Conservation (phyloP, 805 yeast genomes). For the Tetrapisispora arboricola region DNA sequence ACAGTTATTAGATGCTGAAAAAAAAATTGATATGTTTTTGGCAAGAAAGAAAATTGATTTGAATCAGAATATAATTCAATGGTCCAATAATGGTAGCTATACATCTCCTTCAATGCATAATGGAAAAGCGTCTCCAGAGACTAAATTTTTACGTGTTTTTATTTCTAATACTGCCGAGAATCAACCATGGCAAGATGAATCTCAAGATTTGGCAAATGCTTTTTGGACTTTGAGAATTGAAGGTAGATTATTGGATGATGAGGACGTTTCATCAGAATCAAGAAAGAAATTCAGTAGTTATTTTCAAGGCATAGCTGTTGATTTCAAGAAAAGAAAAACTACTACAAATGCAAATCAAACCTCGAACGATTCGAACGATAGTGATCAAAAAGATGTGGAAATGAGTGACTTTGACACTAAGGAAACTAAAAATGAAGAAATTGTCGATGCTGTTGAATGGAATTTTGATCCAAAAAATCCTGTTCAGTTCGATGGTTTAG, state of each 20-base stretch:
- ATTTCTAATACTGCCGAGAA: slow-evolving; percentile 73
- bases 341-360: neutral
- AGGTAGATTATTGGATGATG: slow-evolving; percentile 59
- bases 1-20: slow-evolving; percentile 70
- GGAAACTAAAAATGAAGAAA: slow-evolving; percentile 5
- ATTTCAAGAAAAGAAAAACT: slow-evolving; percentile 33
- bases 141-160: slow-evolving; percentile 63
- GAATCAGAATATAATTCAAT: slow-evolving; percentile 52
- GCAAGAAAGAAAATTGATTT: slow-evolving; percentile 78
- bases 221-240: slow-evolving; percentile 84
- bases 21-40: slow-evolving; percentile 66
- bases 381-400: slow-evolving; percentile 1
- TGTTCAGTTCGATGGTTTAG: slow-evolving; percentile 78
- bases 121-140: slow-evolving; percentile 3
- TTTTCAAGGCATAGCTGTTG: slow-evolving; percentile 76
- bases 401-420: neutral
- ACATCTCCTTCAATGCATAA: slow-evolving; percentile 27
- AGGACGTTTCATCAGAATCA: slow-evolving; percentile 36
- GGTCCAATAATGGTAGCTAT: slow-evolving; percentile 25
- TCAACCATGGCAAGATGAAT: slow-evolving; percentile 71
- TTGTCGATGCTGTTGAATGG: slow-evolving; percentile 62
- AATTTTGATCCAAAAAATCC: slow-evolving; percentile 50
- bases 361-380: neutral
- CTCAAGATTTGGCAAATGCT: slow-evolving; percentile 30
- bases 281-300: slow-evolving; percentile 67